Percentiles rank a stretch among this genome's conserved stretches.
Evolutionary conservation across 2,329 filamentous ascomycete genomes (phyloP).

Genomic region (Nakataea oryzae): DNA sequence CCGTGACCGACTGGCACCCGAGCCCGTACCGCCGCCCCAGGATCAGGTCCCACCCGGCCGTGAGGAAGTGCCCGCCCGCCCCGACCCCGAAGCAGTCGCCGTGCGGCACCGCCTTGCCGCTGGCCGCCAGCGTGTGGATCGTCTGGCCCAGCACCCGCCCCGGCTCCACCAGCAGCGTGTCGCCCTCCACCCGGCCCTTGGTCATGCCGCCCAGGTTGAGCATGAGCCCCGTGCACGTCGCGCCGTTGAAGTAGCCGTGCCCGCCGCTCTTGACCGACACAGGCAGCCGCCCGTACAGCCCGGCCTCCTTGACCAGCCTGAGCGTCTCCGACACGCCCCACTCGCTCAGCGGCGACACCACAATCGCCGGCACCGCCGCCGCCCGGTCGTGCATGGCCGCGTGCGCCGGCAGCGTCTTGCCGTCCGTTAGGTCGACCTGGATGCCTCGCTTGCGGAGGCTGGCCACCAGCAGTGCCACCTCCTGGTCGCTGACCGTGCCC

Average conservation of each 20-base stretch:
- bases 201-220: conserved; percentile 1
- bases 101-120: neutral
- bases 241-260: conserved; percentile 2
- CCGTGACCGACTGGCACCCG: neutral
- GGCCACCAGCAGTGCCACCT: neutral
- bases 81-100: conserved; percentile 1
- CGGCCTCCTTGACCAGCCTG: neutral
- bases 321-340: neutral
- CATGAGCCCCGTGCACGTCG: neutral
- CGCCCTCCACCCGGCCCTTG: neutral
- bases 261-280: conserved; percentile 1
- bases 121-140: neutral
- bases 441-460: neutral
- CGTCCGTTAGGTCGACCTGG: neutral
- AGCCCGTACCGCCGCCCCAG: neutral
- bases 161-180: neutral
- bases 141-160: conserved; percentile 1
- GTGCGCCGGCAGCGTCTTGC: neutral
- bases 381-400: neutral
- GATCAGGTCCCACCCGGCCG: conserved; percentile 1
- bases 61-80: neutral
- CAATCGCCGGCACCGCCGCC: neutral
- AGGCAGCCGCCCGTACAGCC: neutral
- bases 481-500: neutral
- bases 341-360: neutral